Percentiles rank a stretch among this genome's conserved stretches.
Evolutionary conservation across 2,329 filamentous ascomycete genomes (phyloP).

Genomic region (Bipolaris victoriae): DNA sequence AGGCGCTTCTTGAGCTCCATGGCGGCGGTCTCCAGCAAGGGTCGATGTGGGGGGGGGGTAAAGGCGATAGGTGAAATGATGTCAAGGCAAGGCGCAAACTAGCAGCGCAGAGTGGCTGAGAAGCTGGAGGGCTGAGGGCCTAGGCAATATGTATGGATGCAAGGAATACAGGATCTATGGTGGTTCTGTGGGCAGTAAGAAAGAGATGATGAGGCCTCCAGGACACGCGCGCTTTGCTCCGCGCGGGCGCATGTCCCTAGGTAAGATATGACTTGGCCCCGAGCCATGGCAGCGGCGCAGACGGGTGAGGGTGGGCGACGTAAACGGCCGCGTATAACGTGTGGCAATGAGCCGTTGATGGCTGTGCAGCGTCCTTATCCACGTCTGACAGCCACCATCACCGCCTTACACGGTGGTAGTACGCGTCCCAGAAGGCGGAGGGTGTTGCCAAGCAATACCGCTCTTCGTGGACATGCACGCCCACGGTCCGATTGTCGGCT

Average conservation of each 20-base stretch:
- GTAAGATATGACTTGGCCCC: slow-evolving; percentile 27
- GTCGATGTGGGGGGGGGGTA: slow-evolving; percentile 2
- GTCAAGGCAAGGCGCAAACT: not conserved
- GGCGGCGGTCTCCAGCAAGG: slow-evolving; percentile 15
- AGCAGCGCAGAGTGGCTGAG: not conserved
- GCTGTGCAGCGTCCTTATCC: not conserved
- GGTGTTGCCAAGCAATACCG: slow-evolving; percentile 7
- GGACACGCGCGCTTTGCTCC: slow-evolving; percentile 1
- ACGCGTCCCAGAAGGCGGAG: slow-evolving; percentile 11
- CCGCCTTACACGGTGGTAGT: not conserved
- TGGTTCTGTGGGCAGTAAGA: not conserved
- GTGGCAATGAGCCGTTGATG: slow-evolving; percentile 1
- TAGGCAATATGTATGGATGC: not conserved
- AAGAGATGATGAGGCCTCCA: slow-evolving; percentile 12
- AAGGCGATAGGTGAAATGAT: not conserved
- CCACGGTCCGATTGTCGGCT: not conserved
- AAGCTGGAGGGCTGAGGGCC: not conserved
- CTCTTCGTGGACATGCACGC: slow-evolving; percentile 1
- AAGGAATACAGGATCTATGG: not conserved
- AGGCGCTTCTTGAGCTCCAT: slow-evolving; percentile 51
- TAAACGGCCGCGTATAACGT: slow-evolving; percentile 33
- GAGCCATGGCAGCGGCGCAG: slow-evolving; percentile 20
- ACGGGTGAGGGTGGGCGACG: slow-evolving; percentile 19
- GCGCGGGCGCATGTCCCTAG: slow-evolving; percentile 8
- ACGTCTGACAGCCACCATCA: not conserved